Evolutionary conservation across 2,329 filamentous ascomycete species (phyloP).

Genomic region (Xylariales sp.): DNA sequence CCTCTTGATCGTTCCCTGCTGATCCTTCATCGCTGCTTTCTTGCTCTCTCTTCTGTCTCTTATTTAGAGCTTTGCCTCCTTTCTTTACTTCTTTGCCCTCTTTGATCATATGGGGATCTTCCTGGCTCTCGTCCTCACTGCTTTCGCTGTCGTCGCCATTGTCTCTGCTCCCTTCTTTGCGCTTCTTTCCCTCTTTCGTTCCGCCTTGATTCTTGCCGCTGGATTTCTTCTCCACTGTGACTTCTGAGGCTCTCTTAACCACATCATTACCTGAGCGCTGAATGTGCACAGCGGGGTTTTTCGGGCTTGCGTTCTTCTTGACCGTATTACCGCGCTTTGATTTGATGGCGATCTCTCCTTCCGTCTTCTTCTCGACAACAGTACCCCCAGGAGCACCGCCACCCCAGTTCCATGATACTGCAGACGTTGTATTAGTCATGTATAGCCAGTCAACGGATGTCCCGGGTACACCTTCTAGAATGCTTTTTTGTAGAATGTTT

Average conservation of each 20-base stretch:
- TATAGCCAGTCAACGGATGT: too few relatives aligned
- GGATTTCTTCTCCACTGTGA: slow-evolving; percentile 48
- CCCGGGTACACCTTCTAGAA: too few relatives aligned
- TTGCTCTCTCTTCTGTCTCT: slow-evolving; percentile 11
- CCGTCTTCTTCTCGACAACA: slow-evolving; percentile 56
- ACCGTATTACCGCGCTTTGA: slow-evolving; percentile 60
- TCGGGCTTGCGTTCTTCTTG: slow-evolving; percentile 56
- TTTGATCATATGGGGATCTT: slow-evolving; percentile 12
- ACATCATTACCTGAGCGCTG: slow-evolving; percentile 59
- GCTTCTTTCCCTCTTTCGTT: slow-evolving; percentile 21
- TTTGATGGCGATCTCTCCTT: slow-evolving; percentile 56
- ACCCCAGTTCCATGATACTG: slow-evolving; percentile 63
- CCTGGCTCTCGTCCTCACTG: slow-evolving; percentile 2
- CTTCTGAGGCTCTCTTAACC: slow-evolving; percentile 58
- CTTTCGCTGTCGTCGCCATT: slow-evolving; percentile 7
- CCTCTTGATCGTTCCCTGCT: too few relatives aligned
- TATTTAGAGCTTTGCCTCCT: slow-evolving; percentile 7
- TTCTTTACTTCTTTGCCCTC: slow-evolving; percentile 27
- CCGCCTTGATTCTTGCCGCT: slow-evolving; percentile 16
- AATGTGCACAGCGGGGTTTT: slow-evolving; percentile 58
- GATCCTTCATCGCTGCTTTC: too few relatives aligned
- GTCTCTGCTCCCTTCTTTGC: slow-evolving; percentile 22
- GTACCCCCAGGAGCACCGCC: slow-evolving; percentile 50
- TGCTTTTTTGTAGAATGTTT: too few relatives aligned
- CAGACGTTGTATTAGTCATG: too few relatives aligned